Base-by-base conservation (phyloP, 1,284 basidiomycete genomes). In the Vanrija sp. region DNA sequence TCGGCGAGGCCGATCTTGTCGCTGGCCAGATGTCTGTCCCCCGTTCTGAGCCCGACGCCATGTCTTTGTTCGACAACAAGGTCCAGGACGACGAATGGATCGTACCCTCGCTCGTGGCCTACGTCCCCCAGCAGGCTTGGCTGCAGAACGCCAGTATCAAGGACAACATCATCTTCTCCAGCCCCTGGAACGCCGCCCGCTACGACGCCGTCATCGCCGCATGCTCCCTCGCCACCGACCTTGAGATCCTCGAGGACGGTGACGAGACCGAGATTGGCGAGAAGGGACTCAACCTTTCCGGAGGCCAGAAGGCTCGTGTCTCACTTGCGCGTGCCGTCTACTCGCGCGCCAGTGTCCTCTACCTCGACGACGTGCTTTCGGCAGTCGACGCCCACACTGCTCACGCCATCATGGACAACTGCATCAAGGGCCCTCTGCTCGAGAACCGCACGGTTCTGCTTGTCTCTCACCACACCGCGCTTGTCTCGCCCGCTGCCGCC, bases 221-320 rank as follows among this genome's bases (percentile, higher is more conserved):
- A 0, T 94, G 89, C 67, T 86, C 88, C 0, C 75, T 95, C 43
- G 78, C 86, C 25, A 82, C 82, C 38, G 95, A 98, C 71, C 80
- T 98, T 42, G 82, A 86, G 52, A 93, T 98, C 51, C 79, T 98
- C 23, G 94, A 97, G 73, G 93, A 96, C 67, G 91, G 93, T 4
- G 94, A 98, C 65, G 84, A 89, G 68, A 89, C 92, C 41, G 71
- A 66, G 50, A 69, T 75, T 41, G 66, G 88, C 23, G 78, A 79
- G 56, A 72, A 77, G 45, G 79, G 79, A 8, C 83, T 92, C 19
- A 93, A 92, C 72, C 76, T 95, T 27, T 91, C 88, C 20, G 95
- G 95, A 53, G 95, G 95, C 24, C 95, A 98, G 72, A 97, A 98
- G 67, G 92, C 92, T 31, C 81, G 95, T 78, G 89, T 85, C 2